Conservation (phyloP, 78 protist species). For the Parvularia atlantis region DNA sequence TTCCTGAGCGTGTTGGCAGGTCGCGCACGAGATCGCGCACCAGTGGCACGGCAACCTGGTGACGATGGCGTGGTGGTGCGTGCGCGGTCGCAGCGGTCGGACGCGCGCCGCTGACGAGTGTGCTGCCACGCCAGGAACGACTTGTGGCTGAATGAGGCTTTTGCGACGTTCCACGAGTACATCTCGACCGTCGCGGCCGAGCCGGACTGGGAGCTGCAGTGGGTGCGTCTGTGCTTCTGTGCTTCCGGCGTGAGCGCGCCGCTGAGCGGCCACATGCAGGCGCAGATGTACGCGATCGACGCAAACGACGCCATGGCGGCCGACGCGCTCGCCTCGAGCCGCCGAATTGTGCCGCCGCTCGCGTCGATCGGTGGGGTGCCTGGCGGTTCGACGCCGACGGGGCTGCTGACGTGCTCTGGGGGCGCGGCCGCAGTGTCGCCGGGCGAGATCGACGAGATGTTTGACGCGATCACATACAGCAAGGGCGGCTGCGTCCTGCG, state of each 20-base stretch:
- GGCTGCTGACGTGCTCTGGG: no score
- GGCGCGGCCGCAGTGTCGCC: no score
- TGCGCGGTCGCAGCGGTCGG: no score
- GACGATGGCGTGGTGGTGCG: conserved; percentile 65
- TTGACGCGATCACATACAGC: conserved; percentile 35
- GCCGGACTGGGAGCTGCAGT: conserved; percentile 61
- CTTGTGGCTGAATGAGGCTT: conserved; percentile 78
- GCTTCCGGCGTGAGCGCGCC: background rate
- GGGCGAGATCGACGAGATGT: conserved; percentile 33
- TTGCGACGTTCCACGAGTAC: conserved; percentile 60
- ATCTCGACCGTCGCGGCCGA: conserved; percentile 9
- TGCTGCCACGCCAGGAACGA: no score
- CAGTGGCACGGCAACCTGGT: conserved; percentile 62
- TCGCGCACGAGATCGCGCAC: conserved; percentile 26
- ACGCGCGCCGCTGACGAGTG: no score
- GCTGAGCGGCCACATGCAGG: background rate
- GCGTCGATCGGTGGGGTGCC: no score
- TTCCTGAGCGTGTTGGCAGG: background rate
- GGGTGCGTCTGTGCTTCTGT: background rate
- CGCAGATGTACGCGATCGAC: conserved; percentile 2
- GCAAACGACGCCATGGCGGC: conserved; percentile 4
- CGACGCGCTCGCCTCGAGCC: conserved; percentile 27
- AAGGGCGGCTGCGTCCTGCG: conserved; percentile 28
- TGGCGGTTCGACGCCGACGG: background rate
- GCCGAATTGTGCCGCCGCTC: conserved; percentile 19